These are phyloP conservation scores for Chlorencoelia australis DNA, from an alignment of 2,329 filamentous ascomycete genomes.

Conservation along the genomic window DNA sequence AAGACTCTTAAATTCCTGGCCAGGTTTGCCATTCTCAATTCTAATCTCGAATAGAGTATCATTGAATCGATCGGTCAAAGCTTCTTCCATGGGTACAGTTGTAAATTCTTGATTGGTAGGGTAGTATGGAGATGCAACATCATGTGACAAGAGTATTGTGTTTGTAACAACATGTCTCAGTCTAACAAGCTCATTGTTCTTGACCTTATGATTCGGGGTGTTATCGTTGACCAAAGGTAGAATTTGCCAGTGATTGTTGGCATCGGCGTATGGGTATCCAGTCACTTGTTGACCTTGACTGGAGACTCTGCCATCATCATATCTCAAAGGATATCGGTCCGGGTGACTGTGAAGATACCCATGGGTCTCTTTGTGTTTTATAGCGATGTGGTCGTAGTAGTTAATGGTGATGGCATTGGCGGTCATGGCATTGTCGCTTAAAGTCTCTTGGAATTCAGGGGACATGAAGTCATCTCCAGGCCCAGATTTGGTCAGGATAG, in stretches of 20 bases:
- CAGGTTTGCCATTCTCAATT: constrained; percentile 73
- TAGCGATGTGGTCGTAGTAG: constrained; percentile 79
- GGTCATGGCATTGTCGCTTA: constrained; percentile 90
- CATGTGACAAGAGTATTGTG: constrained; percentile 79
- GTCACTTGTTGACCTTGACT: constrained; percentile 98
- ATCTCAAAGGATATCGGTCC: constrained; percentile 82
- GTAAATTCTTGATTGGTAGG: constrained; percentile 99
- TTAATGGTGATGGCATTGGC: constrained; percentile 77
- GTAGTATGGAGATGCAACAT: constrained; percentile 91
- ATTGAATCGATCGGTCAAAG: constrained; percentile 63
- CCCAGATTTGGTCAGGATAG: constrained; percentile 76
- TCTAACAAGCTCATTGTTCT: constrained; percentile 76
- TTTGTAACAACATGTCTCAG: constrained; percentile 82
- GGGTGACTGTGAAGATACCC: constrained; percentile 89
- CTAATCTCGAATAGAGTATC: constrained; percentile 91
- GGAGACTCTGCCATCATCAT: constrained; percentile 94
- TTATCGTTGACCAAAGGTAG: constrained; percentile 57
- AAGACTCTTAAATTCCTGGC: constrained; percentile 80
- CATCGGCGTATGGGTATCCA: constrained; percentile 95
- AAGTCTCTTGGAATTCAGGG: constrained; percentile 92
- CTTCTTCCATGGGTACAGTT: constrained; percentile 63
- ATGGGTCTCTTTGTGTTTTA: constrained; percentile 96
- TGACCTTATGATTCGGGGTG: constrained; percentile 55
- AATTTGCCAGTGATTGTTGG: constrained; percentile 97
- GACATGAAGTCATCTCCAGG: constrained; percentile 99